Base-by-base conservation (phyloP, 176 grass and related monocot genomes). In the Phoenix dactylifera region DNA sequence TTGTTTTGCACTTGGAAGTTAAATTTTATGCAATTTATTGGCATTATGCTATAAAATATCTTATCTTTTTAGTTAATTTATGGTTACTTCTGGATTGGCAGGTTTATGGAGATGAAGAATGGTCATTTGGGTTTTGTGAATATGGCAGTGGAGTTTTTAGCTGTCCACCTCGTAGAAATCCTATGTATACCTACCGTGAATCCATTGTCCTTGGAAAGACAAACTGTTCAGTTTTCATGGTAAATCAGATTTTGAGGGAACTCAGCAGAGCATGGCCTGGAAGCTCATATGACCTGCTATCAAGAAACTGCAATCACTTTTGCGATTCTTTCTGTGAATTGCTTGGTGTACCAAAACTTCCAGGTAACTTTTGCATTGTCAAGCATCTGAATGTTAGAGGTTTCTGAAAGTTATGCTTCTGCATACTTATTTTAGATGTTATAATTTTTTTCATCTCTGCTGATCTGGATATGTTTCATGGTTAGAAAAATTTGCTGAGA, bases 261-360 rank as follows among this genome's bases (percentile, higher is more conserved):
- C 79, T 87, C 17, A 79, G 79, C 57, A 24, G 57, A 59, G 75
- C 79, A 30, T 87, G 84, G 79, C 75, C 71, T 64, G 75, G 84
- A 30, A 16, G 19, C 17, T 87, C 79, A 5, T 87, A 87, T 58
- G 84, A 82, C 60, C 62, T 82, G 51, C 67, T 87, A 25, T 82
- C 67, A 0, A 87, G 75, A 75, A 87, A 87, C 52, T 87, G 79
- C 75, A 87, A 87, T 23, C 84, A 82, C 55, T 87, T 87, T 49
- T 82, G 84, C 52, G 70, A 87, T 51, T 64, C 55, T 26, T 72
- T 87, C 25, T 87, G 84, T 1, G 79, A 87, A 55, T 72, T 65
- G 58, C 52, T 87, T 68, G 71, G 67, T 56, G 75, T 79, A 15
- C 62, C 71, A 15, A 68, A 82, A 60, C 79, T 87, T 72, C 79